Conservation (phyloP, 2,329 filamentous ascomycete genomes). For the Rhinocladiella similis region DNA sequence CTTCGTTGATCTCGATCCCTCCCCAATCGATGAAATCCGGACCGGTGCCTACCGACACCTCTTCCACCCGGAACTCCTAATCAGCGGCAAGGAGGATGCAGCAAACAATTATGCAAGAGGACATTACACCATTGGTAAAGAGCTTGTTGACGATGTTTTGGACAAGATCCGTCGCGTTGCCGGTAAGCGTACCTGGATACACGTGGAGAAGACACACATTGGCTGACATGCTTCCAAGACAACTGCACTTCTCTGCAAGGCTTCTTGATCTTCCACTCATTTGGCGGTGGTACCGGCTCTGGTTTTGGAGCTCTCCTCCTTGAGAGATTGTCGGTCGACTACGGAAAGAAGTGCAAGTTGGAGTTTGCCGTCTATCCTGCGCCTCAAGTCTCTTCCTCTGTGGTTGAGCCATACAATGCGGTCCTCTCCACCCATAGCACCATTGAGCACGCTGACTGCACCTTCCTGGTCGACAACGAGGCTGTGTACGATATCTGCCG, state of each 20-base stretch:
- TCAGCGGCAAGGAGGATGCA: conserved; percentile 69
- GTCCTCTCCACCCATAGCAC: conserved; percentile 59
- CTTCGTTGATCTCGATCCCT: conserved; percentile 67
- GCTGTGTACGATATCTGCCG: conserved; percentile 69
- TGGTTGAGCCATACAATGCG: conserved; percentile 69
- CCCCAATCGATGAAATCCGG: conserved; percentile 67
- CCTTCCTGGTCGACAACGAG: conserved; percentile 69
- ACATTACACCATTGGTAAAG: conserved; percentile 69
- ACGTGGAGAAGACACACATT: not conserved
- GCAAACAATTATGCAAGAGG: conserved; percentile 70
- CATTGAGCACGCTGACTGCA: conserved; percentile 68
- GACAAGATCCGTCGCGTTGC: conserved; percentile 65
- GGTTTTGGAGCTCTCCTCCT: conserved; percentile 66
- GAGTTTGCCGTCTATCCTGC: conserved; percentile 68
- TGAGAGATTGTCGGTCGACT: conserved; percentile 64
- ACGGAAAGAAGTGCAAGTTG: conserved; percentile 68
- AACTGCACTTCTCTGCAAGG: conserved; percentile 67
- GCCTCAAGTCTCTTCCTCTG: conserved; percentile 64
- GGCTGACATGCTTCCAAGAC: conserved; percentile 44
- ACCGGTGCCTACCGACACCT: conserved; percentile 63
- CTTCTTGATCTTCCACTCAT: conserved; percentile 69
- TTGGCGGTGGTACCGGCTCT: conserved; percentile 67
- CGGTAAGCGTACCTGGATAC: conserved; percentile 43
- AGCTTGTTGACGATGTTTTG: conserved; percentile 63
- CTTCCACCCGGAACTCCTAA: conserved; percentile 66